Conservation (phyloP, 345 rosid species). For the Punica granatum region DNA sequence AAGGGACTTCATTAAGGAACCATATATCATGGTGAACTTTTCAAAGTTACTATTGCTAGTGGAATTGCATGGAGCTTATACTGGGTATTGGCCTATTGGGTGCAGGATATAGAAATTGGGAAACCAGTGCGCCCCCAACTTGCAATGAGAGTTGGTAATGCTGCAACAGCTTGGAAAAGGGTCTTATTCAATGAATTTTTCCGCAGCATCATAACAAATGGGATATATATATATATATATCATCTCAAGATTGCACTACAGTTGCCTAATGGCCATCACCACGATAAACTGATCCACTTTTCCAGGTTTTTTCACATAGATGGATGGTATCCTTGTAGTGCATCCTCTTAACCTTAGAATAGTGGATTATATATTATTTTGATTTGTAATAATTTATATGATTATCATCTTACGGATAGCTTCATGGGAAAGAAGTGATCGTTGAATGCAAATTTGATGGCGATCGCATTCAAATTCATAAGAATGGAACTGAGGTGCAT, state of each 20-base stretch:
- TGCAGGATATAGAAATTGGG: constrained; percentile 94
- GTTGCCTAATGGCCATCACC: background rate
- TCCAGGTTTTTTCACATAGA: no score
- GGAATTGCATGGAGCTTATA: background rate
- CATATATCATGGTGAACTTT: background rate
- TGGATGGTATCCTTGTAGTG: background rate
- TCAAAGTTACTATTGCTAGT: background rate
- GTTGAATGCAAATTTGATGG: constrained; percentile 98
- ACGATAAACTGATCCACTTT: background rate
- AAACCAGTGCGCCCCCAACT: constrained; percentile 93
- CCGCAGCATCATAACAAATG: background rate
- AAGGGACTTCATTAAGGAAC: background rate
- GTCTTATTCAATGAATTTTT: constrained; percentile 17
- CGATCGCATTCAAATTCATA: constrained; percentile 95
- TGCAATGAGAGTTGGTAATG: constrained; percentile 75
- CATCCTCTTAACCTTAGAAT: background rate
- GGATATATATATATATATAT: no score
- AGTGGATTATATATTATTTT: background rate
- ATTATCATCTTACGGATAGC: constrained; percentile 28
- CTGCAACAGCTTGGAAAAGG: constrained; percentile 92
- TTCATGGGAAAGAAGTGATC: constrained; percentile 87
- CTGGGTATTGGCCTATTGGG: background rate
- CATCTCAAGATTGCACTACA: background rate
- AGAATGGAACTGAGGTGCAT: constrained; percentile 63
- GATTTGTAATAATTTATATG: no score